These are phyloP conservation scores for Aphanoascus verrucosus DNA, from an alignment of 2,329 filamentous ascomycete genomes.

Conservation along the genomic window DNA sequence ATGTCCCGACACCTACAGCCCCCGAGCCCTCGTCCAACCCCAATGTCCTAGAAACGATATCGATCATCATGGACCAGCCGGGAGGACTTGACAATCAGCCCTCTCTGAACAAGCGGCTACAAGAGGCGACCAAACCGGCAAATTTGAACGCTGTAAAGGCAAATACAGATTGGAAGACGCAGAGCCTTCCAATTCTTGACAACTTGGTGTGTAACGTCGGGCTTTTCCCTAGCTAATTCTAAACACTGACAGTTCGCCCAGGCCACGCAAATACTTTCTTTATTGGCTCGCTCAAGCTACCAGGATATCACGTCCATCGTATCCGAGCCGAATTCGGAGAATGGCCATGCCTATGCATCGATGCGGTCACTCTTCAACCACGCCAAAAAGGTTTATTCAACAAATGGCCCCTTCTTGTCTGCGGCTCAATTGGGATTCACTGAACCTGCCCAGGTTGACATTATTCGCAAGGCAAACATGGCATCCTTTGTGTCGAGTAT, in stretches of 20 bases:
- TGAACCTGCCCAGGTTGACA: slow-evolving; percentile 45
- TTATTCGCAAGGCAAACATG: slow-evolving; percentile 53
- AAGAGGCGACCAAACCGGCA: slow-evolving; percentile 23
- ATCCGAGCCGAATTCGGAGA: slow-evolving; percentile 44
- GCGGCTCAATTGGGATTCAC: slow-evolving; percentile 43
- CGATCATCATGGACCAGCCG: slow-evolving; percentile 35
- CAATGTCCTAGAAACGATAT: slow-evolving; percentile 32
- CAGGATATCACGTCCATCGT: slow-evolving; percentile 49
- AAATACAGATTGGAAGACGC: slow-evolving; percentile 42
- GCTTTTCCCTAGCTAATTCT: not conserved
- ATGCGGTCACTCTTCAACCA: slow-evolving; percentile 54
- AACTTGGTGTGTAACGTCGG: slow-evolving; percentile 41
- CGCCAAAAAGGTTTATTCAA: slow-evolving; percentile 51
- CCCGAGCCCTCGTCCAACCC: slow-evolving; percentile 7
- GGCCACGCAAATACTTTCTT: slow-evolving; percentile 50
- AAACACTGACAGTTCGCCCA: slow-evolving; percentile 21
- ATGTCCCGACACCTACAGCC: not conserved
- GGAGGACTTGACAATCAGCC: slow-evolving; percentile 34
- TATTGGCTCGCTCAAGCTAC: slow-evolving; percentile 47
- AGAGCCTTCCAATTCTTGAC: slow-evolving; percentile 51
- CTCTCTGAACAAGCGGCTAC: slow-evolving; percentile 27
- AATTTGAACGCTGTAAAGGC: slow-evolving; percentile 33
- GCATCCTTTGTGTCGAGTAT: slow-evolving; percentile 55
- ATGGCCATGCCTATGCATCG: slow-evolving; percentile 51
- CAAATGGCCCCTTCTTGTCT: slow-evolving; percentile 47